These are phyloP conservation scores for Gymnopilus dilepis DNA, from an alignment of 768 basidiomycete genomes.

Conservation along the genomic window DNA sequence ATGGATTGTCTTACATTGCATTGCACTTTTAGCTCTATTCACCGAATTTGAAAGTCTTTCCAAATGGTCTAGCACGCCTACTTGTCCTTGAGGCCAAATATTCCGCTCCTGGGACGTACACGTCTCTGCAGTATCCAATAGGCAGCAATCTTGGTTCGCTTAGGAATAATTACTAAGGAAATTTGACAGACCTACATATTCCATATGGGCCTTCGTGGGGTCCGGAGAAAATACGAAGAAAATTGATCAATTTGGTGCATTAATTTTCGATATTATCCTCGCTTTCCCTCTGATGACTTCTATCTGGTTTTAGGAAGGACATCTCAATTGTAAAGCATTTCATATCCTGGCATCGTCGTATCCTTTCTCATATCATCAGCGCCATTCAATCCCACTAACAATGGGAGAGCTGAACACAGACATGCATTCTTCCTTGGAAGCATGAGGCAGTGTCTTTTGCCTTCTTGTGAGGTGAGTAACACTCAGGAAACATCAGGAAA, in stretches of 20 bases:
- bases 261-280: not conserved
- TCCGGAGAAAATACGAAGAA: conserved; percentile 1
- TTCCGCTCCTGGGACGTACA: not conserved
- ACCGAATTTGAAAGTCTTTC: not conserved
- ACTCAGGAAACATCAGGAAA: not conserved
- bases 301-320: not conserved
- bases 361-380: not conserved
- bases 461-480: not conserved
- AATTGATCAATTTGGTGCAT: not conserved
- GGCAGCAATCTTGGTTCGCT: not conserved
- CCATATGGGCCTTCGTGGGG: conserved; percentile 12
- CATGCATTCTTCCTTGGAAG: not conserved
- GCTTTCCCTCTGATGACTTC: too few relatives aligned
- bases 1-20: too few relatives aligned
- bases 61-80: not conserved
- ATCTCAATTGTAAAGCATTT: not conserved
- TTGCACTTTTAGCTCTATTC: not conserved
- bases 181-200: not conserved
- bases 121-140: not conserved
- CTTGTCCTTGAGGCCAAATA: not conserved
- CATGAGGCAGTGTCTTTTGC: not conserved
- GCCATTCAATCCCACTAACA: not conserved
- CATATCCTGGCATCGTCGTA: not conserved
- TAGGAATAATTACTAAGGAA: conserved; percentile 3
- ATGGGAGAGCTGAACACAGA: not conserved